Base-by-base conservation (phyloP, 2,329 filamentous ascomycete species). In the Geoglossum cookeanum region DNA sequence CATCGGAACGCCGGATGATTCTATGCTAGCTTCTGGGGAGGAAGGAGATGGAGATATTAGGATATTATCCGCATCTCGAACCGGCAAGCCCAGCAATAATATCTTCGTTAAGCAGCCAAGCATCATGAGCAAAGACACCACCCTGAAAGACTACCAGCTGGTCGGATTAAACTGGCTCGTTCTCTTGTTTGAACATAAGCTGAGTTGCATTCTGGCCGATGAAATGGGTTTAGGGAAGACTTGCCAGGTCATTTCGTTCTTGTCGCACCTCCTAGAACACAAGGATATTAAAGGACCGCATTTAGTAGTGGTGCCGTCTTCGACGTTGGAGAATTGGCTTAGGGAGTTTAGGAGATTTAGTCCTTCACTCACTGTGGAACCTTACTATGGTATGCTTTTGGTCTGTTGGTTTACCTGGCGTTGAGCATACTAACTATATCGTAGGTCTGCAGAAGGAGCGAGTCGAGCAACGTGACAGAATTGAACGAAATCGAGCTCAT, bases 191-290 rank as follows among this genome's bases (percentile, higher is more conserved):
- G 77, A 83, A 56, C 82, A 86, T 58, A 77, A 82, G 32, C 78
- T 94, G 55, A 91, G 87, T 51, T 91, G 89, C 61, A 97, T 98
- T 58, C 75, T 98, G 17, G 92, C 92, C 1, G 92, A 98, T 67
- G 92, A 98, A 67, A 98, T 98, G 92, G 92, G 75, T 51, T 74
- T 91, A 45, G 92, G 92, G 51, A 98, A 98, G 74, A 98, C 92
- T 0, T 96, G 89, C 64, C 91, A 98, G 65, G 88, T 97, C 60
- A 95, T 98, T 63, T 83, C 88, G 0, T 88, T 98, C 64, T 76
- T 98, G 51, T 85, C 88, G 15, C 84, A 95, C 64, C 74, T 98
- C 30, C 81, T 86, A 9, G 35, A 39, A 15, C 81, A 89, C 65
- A 79, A 79, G 33, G 80, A 71, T 61, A 76, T 72, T 66, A 80